phyloP scores from a whole-genome alignment of 495 filamentous ascomycete genomes.

The Halenospora varia region DNA sequence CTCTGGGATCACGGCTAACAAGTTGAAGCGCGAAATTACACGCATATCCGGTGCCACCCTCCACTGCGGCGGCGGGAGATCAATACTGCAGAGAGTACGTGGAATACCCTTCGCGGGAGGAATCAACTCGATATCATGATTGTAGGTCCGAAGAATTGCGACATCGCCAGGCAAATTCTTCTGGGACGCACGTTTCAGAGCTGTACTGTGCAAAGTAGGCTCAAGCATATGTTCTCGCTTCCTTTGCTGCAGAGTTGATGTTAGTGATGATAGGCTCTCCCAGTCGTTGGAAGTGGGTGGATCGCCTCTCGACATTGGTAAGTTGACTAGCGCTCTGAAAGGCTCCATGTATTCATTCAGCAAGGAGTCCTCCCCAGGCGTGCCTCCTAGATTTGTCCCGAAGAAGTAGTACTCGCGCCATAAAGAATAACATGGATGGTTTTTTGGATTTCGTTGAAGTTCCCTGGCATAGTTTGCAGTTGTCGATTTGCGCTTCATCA shows the following conservation, averaged over 20 bases:
- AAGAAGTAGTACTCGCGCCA: too few species aligned
- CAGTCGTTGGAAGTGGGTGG: neutral
- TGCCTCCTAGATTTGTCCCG: neutral
- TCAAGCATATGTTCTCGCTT: neutral
- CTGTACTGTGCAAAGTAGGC: neutral
- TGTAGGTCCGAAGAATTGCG: slow-evolving; percentile 55
- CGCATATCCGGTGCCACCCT: slow-evolving; percentile 35
- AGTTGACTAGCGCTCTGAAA: neutral
- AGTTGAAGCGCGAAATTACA: slow-evolving; percentile 67
- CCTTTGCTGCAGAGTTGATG: too few species aligned
- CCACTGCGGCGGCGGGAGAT: slow-evolving; percentile 40
- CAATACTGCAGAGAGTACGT: neutral
- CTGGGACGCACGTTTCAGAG: neutral
- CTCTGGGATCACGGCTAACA: slow-evolving; percentile 72
- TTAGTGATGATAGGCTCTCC: neutral
- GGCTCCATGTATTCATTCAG: neutral
- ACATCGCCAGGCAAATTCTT: neutral
- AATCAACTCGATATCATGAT: slow-evolving; percentile 54
- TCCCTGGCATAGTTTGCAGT: too few species aligned
- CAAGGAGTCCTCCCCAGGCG: neutral
- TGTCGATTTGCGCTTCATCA: too few species aligned
- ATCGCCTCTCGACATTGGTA: neutral
- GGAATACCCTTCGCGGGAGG: slow-evolving; percentile 35
- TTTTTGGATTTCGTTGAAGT: too few species aligned
- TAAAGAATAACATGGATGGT: too few species aligned